Evolutionary conservation across 768 basidiomycete genomes (phyloP).

Genomic region (Rhodosporidiobolus sp.): DNA sequence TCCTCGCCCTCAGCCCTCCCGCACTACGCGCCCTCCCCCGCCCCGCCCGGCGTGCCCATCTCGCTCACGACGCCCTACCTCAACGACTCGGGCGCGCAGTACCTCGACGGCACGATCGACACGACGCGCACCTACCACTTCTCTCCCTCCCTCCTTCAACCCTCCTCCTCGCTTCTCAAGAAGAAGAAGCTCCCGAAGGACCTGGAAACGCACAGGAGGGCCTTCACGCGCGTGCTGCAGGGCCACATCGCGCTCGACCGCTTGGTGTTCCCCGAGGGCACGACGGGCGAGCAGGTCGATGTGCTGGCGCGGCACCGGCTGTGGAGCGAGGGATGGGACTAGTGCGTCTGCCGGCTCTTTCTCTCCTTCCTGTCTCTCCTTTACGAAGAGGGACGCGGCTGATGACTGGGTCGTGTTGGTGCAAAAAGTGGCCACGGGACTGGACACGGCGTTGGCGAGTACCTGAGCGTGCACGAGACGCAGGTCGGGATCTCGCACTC

Average conservation of each 20-base stretch:
- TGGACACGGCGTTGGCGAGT: constrained; percentile 84
- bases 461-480: constrained; percentile 55
- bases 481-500: constrained; percentile 25
- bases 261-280: constrained; percentile 85
- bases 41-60: constrained; percentile 67
- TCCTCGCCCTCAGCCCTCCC: constrained; percentile 74
- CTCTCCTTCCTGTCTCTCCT: not conserved
- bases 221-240: constrained; percentile 91
- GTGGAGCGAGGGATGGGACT: constrained; percentile 43
- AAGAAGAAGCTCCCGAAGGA: constrained; percentile 60
- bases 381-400: not conserved
- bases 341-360: constrained; percentile 1
- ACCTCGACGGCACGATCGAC: constrained; percentile 71
- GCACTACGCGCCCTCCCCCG: constrained; percentile 78
- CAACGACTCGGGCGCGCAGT: constrained; percentile 78
- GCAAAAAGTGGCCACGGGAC: constrained; percentile 73
- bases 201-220: constrained; percentile 61
- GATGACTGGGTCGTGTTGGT: not conserved
- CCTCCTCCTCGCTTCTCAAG: constrained; percentile 54
- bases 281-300: constrained; percentile 57
- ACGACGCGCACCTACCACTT: constrained; percentile 70
- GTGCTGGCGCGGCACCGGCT: constrained; percentile 35
- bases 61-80: constrained; percentile 78
- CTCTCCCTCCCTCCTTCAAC: not conserved
- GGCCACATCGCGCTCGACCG: constrained; percentile 95